Evolutionary conservation across 371 early-diverging fungal species (phyloP), one percentile per base, ranked within the genome.

Genomic region (Agmasoma carcini): DNA sequence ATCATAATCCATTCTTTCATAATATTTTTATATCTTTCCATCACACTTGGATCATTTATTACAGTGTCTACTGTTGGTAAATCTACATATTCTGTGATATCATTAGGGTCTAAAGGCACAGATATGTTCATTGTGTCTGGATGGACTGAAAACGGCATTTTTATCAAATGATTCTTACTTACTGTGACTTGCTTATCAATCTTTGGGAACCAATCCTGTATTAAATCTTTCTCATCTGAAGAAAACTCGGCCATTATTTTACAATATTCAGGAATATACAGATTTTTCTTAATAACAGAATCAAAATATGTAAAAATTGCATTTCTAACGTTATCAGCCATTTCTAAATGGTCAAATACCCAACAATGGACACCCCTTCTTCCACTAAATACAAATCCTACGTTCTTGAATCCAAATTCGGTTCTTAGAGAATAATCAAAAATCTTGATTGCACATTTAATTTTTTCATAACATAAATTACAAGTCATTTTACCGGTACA

Each of bases 331-430:
- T 81, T 80, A 39, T 82, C 81, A 41, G 77, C 79, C 55, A 92
- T 67, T 47, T 78, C 68, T 17, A 82, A 75, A 56, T 83, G 80
- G 71, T 94, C 98, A 54, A 81, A 83, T 12, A 94, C 86, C 94
- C 95, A 97, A 74, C 91, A 90, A 80, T 97, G 98, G 25, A 95
- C 84, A 63, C 98, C 98, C 72, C 95, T 84, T 60, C 94, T 83
- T 55, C 98, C 98, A 31, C 84, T 84, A 69, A 87, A 97, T 0
- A 93, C 88, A 90, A 92, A 95, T 40, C 91, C 73, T 7, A 89
- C 60, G 58, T 88, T 80, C 61, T 82, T 79, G 70, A 92, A 95
- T 1, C 93, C 94, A 79, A 97, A 91, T 68, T 94, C 89, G 22
- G 87, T 85, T 80, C 17, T 45, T 15, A 70, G 51, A 15, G 57